Evolutionary conservation across 495 filamentous ascomycete genomes (phyloP), one percentile per base, ranked within the genome.

Genomic region (Penicillium steckii): DNA sequence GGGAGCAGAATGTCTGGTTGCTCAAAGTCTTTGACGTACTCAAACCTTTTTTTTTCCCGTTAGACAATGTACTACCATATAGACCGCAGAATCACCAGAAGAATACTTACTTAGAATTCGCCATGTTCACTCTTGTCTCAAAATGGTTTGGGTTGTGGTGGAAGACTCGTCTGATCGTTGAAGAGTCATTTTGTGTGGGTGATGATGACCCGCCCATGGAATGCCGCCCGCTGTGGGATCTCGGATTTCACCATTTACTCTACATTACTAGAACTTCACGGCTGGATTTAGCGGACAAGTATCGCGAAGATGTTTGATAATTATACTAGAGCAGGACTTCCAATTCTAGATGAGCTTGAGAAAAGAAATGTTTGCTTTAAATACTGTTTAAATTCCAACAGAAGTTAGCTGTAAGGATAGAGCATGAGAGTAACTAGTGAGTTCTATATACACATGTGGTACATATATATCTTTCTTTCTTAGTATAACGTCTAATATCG

Each of bases 1-100:
- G 86, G 90, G 3, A 97, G 84, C 35, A 97, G 74, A 22, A 70
- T 70, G 61, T 95, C 88, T 4, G 81, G 70, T 66, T 87, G 88
- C 77, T 98, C 94, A 61, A 96, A 97, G 26, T 76, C 66, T 61
- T 88, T 88, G 55, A 97, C 94, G 66, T 97, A 97, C 75, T 95
- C 94, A 67, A 87, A 98, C 66, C 91, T 87, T 76, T 35, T 41
- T 42, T 76, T 35, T 41, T 42, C 47, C 18, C 32, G 44, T 59
- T 46, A 56, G 41, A 15, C 9, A 56, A 24, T 22, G n/a, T n/a
- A 30, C 17, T 8, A 37, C 56, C 6, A 27, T n/a, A 17, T 17
- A 4, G 3, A 13, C 13, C 8, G 33, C 15, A 15, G 2, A 5
- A 55, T 3, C 12, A 8, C 2, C 13, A 13, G 6, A 6, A 23